Conservation (phyloP, 1,139 yeast genomes). For the Starmera stellimalicola region DNA sequence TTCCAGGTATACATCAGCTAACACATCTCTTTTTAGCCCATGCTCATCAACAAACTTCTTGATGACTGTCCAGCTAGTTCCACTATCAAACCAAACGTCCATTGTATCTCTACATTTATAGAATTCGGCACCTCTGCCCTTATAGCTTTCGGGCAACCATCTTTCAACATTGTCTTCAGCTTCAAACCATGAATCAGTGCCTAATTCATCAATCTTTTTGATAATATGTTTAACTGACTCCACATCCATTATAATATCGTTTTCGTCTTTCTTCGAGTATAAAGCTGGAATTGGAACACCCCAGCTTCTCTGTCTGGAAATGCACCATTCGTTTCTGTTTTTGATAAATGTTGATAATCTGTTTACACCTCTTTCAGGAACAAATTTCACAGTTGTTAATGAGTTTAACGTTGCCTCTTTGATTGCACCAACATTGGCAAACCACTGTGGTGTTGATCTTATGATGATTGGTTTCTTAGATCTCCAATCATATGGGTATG, state of each 20-base stretch:
- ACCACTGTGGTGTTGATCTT: slow-evolving; percentile 96
- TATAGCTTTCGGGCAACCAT: slow-evolving; percentile 60
- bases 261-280: slow-evolving; percentile 43
- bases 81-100: slow-evolving; percentile 99
- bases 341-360: slow-evolving; percentile 65
- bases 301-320: slow-evolving; percentile 95
- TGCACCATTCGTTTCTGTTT: slow-evolving; percentile 93
- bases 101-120: slow-evolving; percentile 78
- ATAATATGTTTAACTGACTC: slow-evolving; percentile 47
- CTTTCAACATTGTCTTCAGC: slow-evolving; percentile 40
- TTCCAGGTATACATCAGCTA: slow-evolving; percentile 80
- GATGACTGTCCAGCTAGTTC: slow-evolving; percentile 81
- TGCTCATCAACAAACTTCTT: slow-evolving; percentile 27
- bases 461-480: slow-evolving; percentile 92
- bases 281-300: slow-evolving; percentile 96
- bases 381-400: slow-evolving; percentile 52
- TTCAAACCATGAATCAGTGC: slow-evolving; percentile 78
- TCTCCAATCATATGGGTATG: slow-evolving; percentile 97
- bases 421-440: slow-evolving; percentile 74
- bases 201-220: slow-evolving; percentile 35
- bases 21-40: slow-evolving; percentile 20
- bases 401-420: slow-evolving; percentile 55
- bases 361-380: slow-evolving; percentile 63
- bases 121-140: slow-evolving; percentile 31
- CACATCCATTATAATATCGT: slow-evolving; percentile 47